Evolutionary conservation across 495 filamentous ascomycete species (phyloP), one percentile per base, ranked within the genome.

Genomic region (Daldinia childiae): DNA sequence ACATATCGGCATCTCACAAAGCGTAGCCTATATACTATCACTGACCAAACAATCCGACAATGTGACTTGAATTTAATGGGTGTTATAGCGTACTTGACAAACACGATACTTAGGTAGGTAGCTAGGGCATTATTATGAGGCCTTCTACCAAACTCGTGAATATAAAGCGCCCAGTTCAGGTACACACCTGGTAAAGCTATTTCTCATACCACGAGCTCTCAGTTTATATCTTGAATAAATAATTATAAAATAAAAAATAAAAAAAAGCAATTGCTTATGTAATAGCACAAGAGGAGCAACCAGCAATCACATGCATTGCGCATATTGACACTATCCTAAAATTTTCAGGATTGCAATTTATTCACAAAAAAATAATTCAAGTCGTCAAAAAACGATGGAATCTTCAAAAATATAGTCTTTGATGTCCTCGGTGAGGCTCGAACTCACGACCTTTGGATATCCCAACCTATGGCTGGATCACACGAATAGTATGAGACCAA

Each of bases 371-470:
- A 12, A 4, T 27, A 34, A 34, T 34, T 34, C 2, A 34, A 34
- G 9, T 36, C 12, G 34, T 0, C 0, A 14, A 36, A 34, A 34
- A 12, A 1, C 4, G 32, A 34, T 34, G 2, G 6, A 32, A 8
- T 32, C 2, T 11, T 14, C 0, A 36, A 34, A 34, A 34, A 34
- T 34, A 1, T 0, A 34, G 11, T 34, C 9, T 34, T 9, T 34
- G 8, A 45, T 52, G 50, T 54, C 50, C 50, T 54, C 21, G 50
- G 50, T 54, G 50, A 54, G 50, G 50, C 50, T 54, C 50, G 50
- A 54, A 54, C 50, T 54, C 50, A 54, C 50, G 50, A 54, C 50
- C 50, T 54, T 54, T 54, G 50, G 50, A 54, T 54, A 30, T 3
- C 50, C 50, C 50, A 54, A 29, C 24, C 50, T 52, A 3, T 6